These are phyloP conservation scores for Malus hybrid DNA, from an alignment of 331 rosid genomes.

Conservation along the genomic window DNA sequence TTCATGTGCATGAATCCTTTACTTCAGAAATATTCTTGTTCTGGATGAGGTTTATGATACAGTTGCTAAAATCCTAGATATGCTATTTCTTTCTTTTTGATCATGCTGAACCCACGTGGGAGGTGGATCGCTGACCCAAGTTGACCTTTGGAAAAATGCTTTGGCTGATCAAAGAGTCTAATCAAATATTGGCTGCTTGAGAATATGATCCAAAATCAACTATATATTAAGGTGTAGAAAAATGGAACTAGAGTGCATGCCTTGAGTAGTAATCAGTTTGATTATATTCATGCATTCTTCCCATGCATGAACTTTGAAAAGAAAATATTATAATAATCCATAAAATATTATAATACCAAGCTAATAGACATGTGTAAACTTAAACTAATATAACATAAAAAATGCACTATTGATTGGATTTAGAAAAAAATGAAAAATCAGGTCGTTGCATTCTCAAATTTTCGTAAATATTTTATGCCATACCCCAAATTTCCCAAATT, in stretches of 20 bases:
- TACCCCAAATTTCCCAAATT: not conserved
- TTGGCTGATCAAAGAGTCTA: not conserved
- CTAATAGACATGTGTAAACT: not conserved
- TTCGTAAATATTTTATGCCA: not conserved
- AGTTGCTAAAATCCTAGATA: not conserved
- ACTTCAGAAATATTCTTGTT: constrained; percentile 8
- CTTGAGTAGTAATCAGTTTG: not conserved
- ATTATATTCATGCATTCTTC: not conserved
- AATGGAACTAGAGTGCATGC: not conserved
- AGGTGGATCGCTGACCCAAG: not conserved
- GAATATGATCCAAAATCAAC: not conserved
- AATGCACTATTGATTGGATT: not conserved
- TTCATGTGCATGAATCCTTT: constrained; percentile 5
- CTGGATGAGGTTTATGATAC: constrained; percentile 9
- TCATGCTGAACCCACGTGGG: constrained; percentile 2
- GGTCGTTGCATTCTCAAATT: not conserved
- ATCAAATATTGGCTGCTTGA: not conserved
- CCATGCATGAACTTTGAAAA: not conserved
- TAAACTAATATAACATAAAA: not conserved
- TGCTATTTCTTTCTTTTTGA: not conserved
- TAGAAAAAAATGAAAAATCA: too few relatives aligned
- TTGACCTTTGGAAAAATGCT: not conserved
- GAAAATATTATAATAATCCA: not conserved
- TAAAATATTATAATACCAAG: not conserved
- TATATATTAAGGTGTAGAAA: too few relatives aligned